These are phyloP conservation scores for Hypoxylon fragiforme DNA, from an alignment of 495 filamentous ascomycete genomes.

Conservation along the genomic window DNA sequence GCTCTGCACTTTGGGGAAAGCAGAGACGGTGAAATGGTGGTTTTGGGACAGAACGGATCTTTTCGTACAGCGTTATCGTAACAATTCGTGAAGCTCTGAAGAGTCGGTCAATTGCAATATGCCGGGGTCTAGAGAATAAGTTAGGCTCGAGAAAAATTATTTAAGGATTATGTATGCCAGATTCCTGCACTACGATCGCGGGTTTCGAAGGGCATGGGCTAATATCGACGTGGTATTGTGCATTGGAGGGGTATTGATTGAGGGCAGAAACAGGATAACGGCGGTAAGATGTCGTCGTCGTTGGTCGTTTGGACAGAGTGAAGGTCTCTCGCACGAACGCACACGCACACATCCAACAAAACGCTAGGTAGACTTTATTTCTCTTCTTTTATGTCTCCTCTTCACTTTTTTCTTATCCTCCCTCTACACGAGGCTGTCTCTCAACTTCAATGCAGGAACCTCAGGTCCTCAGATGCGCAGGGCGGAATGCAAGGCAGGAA, in stretches of 20 bases:
- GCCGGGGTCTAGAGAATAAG: slow-evolving; percentile 14
- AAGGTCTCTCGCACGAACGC: slow-evolving; percentile 30
- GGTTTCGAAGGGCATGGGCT: slow-evolving; percentile 10
- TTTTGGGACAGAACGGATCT: slow-evolving; percentile 17
- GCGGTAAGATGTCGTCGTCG: slow-evolving; percentile 31
- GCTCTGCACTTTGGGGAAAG: slow-evolving; percentile 23
- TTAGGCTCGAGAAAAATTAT: slow-evolving; percentile 18
- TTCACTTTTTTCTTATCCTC: slow-evolving; percentile 10
- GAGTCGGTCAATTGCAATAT: slow-evolving; percentile 27
- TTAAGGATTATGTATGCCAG: slow-evolving; percentile 2
- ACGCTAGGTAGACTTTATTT: background rate
- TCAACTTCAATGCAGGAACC: slow-evolving; percentile 50
- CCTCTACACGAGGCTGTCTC: slow-evolving; percentile 20
- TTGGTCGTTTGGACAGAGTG: slow-evolving; percentile 30
- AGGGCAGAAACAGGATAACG: slow-evolving; percentile 7
- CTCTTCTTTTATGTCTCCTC: slow-evolving; percentile 11
- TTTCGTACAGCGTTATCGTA: slow-evolving; percentile 33
- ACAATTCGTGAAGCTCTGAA: slow-evolving; percentile 28
- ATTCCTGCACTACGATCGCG: slow-evolving; percentile 13
- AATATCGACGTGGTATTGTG: slow-evolving; percentile 10
- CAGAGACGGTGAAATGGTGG: slow-evolving; percentile 15
- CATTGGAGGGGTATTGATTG: slow-evolving; percentile 6
- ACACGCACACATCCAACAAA: slow-evolving; percentile 21
- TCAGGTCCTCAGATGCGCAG: slow-evolving; percentile 41
- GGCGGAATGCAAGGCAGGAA: slow-evolving; percentile 32